phyloP scores from a whole-genome alignment of 2,329 filamentous ascomycete genomes.

The Colletotrichum lupini region DNA sequence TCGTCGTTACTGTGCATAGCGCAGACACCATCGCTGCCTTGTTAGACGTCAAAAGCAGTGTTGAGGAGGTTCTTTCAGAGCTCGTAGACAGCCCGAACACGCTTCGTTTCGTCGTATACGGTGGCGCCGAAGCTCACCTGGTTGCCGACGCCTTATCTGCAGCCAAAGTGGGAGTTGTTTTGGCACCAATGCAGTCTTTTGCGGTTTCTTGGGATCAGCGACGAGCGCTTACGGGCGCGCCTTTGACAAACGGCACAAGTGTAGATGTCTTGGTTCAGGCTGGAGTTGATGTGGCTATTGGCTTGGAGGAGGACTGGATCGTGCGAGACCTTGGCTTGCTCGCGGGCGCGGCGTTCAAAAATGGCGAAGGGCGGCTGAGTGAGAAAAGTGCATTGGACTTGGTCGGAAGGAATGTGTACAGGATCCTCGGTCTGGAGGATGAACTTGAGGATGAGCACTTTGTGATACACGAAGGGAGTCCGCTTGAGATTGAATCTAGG shows the following conservation, averaged over 20 bases:
- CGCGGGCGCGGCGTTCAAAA: constrained; percentile 69
- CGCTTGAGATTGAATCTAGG: constrained; percentile 68
- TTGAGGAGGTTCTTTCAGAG: constrained; percentile 56
- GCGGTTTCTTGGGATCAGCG: constrained; percentile 69
- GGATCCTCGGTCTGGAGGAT: constrained; percentile 62
- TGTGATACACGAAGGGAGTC: constrained; percentile 71
- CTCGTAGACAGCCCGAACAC: constrained; percentile 20
- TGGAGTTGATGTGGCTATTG: constrained; percentile 68
- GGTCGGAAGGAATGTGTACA: constrained; percentile 66
- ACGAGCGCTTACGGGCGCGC: constrained; percentile 71
- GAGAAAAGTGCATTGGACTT: constrained; percentile 67
- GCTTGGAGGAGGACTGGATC: constrained; percentile 71
- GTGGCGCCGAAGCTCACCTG: constrained; percentile 71
- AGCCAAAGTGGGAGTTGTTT: constrained; percentile 67
- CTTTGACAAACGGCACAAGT: constrained; percentile 72
- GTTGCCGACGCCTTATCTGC: constrained; percentile 67
- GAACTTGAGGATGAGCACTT: constrained; percentile 51
- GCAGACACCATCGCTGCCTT: constrained; percentile 71
- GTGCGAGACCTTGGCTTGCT: constrained; percentile 68
- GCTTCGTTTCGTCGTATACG: constrained; percentile 66
- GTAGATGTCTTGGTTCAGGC: constrained; percentile 67
- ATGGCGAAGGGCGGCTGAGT: constrained; percentile 63
- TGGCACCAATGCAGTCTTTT: constrained; percentile 68
- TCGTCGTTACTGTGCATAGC: constrained; percentile 70
- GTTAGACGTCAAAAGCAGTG: constrained; percentile 65